Percentiles rank a stretch among this genome's conserved stretches.
Evolutionary conservation across 805 yeast genomes (phyloP).

Genomic region (Starmera pachycereana): DNA sequence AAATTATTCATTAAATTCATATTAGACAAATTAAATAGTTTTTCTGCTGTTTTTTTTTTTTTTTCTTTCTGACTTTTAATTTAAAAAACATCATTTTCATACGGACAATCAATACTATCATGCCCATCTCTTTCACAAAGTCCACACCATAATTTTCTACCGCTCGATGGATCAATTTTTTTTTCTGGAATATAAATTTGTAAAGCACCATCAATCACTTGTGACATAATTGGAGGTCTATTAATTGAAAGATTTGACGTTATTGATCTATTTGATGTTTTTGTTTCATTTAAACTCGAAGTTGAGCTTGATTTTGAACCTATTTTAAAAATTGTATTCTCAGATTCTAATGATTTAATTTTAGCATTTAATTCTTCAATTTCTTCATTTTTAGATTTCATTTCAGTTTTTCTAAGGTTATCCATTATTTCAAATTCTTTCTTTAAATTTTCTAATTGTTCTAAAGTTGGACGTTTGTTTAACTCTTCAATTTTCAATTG

Average conservation of each 20-base stretch:
- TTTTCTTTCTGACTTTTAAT: too few species aligned
- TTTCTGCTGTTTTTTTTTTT: neutral
- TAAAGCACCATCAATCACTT: slow-evolving; percentile 24
- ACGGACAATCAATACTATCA: slow-evolving; percentile 80
- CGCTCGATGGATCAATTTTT: slow-evolving; percentile 54
- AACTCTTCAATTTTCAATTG: slow-evolving; percentile 14
- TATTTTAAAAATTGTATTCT: neutral
- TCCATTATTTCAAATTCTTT: slow-evolving; percentile 18
- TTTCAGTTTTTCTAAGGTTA: slow-evolving; percentile 21
- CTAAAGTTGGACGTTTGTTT: slow-evolving; percentile 2
- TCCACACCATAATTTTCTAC: slow-evolving; percentile 82
- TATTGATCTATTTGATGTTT: neutral
- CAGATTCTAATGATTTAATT: slow-evolving; percentile 1
- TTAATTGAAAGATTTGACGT: slow-evolving; percentile 2
- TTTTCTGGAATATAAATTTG: slow-evolving; percentile 41
- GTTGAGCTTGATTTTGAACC: neutral
- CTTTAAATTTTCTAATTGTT: slow-evolving; percentile 4
- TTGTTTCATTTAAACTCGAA: neutral
- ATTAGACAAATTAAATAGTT: neutral
- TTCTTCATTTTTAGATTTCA: slow-evolving; percentile 18
- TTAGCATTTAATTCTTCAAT: slow-evolving; percentile 12
- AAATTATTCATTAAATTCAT: too few species aligned
- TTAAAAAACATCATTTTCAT: slow-evolving; percentile 28
- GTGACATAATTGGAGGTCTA: slow-evolving; percentile 18
- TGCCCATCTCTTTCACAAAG: slow-evolving; percentile 89